Percentiles rank a stretch among this genome's conserved stretches.
These are phyloP conservation scores for Populus hybrid DNA, from an alignment of 441 rosid species.

Conservation along the genomic window DNA sequence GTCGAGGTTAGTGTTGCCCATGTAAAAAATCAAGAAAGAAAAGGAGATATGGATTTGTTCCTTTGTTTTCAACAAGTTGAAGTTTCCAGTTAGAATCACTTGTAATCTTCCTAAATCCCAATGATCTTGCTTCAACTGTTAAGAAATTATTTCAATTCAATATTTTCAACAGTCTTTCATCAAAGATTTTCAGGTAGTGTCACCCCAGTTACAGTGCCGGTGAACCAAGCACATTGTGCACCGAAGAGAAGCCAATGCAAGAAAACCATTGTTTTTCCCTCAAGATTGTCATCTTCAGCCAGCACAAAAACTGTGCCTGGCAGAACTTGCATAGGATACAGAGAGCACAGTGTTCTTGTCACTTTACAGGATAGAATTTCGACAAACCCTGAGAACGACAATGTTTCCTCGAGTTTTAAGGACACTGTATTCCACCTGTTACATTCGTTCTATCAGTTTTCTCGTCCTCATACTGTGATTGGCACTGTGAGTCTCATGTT, in stretches of 20 bases:
- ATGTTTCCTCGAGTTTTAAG: not conserved
- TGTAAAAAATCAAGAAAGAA: not conserved
- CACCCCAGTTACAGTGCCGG: not conserved
- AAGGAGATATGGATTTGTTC: not conserved
- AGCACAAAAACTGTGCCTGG: not conserved
- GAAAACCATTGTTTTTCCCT: not conserved
- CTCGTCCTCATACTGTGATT: slow-evolving; percentile 36
- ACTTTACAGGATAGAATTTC: not conserved
- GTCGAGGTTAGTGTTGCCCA: not conserved
- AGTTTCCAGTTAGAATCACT: not conserved
- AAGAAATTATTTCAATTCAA: not conserved
- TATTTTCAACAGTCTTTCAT: not conserved
- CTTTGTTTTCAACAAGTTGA: not conserved
- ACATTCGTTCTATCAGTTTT: slow-evolving; percentile 23
- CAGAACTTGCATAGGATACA: not conserved
- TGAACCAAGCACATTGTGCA: not conserved
- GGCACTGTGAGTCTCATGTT: slow-evolving; percentile 30
- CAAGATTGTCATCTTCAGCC: not conserved
- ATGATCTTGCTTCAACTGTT: not conserved
- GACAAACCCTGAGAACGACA: slow-evolving; percentile 4
- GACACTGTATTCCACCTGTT: not conserved
- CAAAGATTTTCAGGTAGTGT: slow-evolving; percentile 4
- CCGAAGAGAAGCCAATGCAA: not conserved
- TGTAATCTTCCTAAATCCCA: not conserved
- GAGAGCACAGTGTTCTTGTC: not conserved